Base-by-base conservation (phyloP, 441 rosid genomes). In the Eutrema salsugineum region DNA sequence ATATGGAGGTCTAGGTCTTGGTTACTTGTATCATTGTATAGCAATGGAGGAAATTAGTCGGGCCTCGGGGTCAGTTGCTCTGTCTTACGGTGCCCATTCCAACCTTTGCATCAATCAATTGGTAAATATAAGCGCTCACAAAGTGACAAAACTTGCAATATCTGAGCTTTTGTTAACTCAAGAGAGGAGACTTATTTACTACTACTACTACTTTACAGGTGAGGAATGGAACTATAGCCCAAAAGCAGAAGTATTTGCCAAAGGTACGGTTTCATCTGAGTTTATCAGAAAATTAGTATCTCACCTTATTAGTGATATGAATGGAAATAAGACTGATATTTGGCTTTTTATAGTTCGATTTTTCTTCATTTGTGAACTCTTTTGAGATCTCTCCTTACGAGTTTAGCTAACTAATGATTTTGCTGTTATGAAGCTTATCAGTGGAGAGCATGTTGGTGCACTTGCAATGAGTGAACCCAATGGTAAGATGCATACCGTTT, bases 381-480 rank as follows among this genome's bases (percentile, higher is more conserved):
- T 32, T 28, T 51, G n/a, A 51, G 61, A 28, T 71, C 32, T 71
- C 32, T 5, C 49, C 56, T 4, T 61, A 7, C 24, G 50, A 38
- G 19, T 73, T 73, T 56, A 66, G 63, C 80, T 74, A 56, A 84
- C 44, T 47, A 27, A 27, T 71, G 61, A 11, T 76, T 55, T 51
- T 75, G 8, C 68, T 83, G 36, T 71, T 77, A 72, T 81, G 81
- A 83, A 94, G 99, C 99, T 92, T 66, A 90, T 94, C 82, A 90
- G 96, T 30, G 99, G 99, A 73, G 99, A 94, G 84, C 94, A 90
- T 73, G 80, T 90, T 19, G 99, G 99, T 77, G 98, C 98, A 72
- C 97, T 94, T 77, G 96, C 99, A 11, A 94, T 92, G 98, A 94
- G 98, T 75, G 99, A 94, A 77, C 99, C 99, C 60, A 94, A 92